These are phyloP conservation scores for Alternaria burnsii DNA, from an alignment of 2,329 filamentous ascomycete genomes.

Conservation along the genomic window DNA sequence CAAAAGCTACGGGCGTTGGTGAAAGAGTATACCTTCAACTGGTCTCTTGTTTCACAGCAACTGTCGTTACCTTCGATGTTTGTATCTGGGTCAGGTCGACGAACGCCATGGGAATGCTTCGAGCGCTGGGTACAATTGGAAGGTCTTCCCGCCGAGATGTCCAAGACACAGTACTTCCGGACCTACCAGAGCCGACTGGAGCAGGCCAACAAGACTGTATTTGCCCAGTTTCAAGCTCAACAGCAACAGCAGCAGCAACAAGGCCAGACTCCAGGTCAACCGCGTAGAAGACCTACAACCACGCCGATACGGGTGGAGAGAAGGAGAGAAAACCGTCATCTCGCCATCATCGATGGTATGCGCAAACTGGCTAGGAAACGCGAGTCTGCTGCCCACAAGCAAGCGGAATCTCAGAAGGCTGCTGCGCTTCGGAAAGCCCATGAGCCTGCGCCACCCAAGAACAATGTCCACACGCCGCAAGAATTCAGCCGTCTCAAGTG, in stretches of 20 bases:
- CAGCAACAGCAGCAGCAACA: constrained; percentile 64
- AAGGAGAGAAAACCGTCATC: constrained; percentile 82
- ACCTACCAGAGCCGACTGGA: constrained; percentile 71
- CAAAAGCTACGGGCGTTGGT: constrained; percentile 87
- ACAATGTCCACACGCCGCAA: constrained; percentile 75
- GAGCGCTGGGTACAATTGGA: constrained; percentile 95
- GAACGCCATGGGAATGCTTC: constrained; percentile 98
- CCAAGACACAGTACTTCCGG: constrained; percentile 94
- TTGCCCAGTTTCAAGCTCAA: constrained; percentile 65
- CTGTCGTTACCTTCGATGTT: constrained; percentile 78
- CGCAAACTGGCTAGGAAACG: constrained; percentile 94
- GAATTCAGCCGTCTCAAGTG: constrained; percentile 91
- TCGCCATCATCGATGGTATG: constrained; percentile 93
- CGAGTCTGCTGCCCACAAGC: constrained; percentile 84
- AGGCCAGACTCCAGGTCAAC: constrained; percentile 58
- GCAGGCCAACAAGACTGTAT: constrained; percentile 67
- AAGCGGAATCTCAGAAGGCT: constrained; percentile 75
- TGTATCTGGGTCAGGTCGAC: constrained; percentile 84
- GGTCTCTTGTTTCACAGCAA: constrained; percentile 90
- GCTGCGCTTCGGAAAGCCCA: constrained; percentile 84
- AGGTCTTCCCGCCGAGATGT: constrained; percentile 89
- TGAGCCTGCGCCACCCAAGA: constrained; percentile 69
- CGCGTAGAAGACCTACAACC: constrained; percentile 72
- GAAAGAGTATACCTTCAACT: constrained; percentile 95
- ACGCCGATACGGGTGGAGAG: constrained; percentile 85